Evolutionary conservation across 441 rosid species (phyloP).

Genomic region (Croton laevigatus): DNA sequence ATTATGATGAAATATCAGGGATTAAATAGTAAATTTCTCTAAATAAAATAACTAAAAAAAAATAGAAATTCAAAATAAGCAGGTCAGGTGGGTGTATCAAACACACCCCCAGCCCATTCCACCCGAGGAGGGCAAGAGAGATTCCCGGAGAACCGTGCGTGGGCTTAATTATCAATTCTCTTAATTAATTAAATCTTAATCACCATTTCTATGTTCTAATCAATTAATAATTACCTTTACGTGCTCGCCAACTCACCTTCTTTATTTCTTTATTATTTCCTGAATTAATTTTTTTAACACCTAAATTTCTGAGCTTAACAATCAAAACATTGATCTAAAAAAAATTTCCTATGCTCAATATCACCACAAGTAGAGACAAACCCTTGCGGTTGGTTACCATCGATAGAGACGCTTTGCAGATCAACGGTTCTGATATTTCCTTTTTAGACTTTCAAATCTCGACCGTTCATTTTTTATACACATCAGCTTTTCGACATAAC

Average conservation of each 20-base stretch:
- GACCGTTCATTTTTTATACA: slow-evolving; percentile 23
- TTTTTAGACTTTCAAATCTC: slow-evolving; percentile 7
- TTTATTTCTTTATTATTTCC: slow-evolving; percentile 19
- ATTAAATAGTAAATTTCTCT: too few species aligned
- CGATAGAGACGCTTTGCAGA: slow-evolving; percentile 6
- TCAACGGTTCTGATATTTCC: slow-evolving; percentile 27
- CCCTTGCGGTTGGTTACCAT: slow-evolving; percentile 25
- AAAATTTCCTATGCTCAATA: neutral
- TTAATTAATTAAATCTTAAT: slow-evolving; percentile 20
- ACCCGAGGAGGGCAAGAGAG: slow-evolving; percentile 57
- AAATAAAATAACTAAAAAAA: neutral
- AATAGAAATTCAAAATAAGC: neutral
- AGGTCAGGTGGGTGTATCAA: neutral
- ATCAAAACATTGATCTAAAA: neutral
- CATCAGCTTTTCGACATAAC: slow-evolving; percentile 42
- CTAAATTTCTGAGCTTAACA: slow-evolving; percentile 34
- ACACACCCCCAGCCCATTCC: slow-evolving; percentile 4
- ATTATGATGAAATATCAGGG: too few species aligned
- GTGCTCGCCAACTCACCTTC: slow-evolving; percentile 62
- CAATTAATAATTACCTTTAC: slow-evolving; percentile 35
- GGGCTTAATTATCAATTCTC: slow-evolving; percentile 52
- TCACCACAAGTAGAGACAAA: slow-evolving; percentile 6
- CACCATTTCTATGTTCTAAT: slow-evolving; percentile 13
- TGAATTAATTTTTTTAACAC: slow-evolving; percentile 11
- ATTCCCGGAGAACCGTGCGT: slow-evolving; percentile 83